These are phyloP conservation scores for Aspergillus indologenus DNA, from an alignment of 495 filamentous ascomycete species.

Conservation along the genomic window DNA sequence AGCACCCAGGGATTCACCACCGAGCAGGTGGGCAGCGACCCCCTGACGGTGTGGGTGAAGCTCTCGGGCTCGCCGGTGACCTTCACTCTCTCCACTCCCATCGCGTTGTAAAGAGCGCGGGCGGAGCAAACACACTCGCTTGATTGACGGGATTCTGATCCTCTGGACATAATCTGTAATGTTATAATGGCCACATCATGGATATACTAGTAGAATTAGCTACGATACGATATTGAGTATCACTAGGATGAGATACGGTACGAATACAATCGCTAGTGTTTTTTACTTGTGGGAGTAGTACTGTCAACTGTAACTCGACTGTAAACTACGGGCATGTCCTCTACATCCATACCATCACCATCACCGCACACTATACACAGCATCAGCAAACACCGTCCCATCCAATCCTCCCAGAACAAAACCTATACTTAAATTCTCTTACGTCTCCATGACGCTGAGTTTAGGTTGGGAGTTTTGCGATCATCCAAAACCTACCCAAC, in stretches of 20 bases:
- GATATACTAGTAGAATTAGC: conserved; percentile 5
- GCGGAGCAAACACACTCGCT: neutral
- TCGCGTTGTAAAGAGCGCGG: conserved; percentile 32
- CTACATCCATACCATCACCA: too few relatives aligned
- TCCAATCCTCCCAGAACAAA: too few relatives aligned
- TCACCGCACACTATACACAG: too few relatives aligned
- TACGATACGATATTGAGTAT: neutral
- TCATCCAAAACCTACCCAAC: neutral
- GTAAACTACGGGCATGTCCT: too few relatives aligned
- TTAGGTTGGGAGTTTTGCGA: neutral
- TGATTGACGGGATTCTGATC: neutral
- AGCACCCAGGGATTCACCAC: conserved; percentile 43
- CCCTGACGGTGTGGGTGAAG: conserved; percentile 56
- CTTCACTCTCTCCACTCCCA: conserved; percentile 47
- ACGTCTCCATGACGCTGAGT: neutral
- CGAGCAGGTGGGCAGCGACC: conserved; percentile 58
- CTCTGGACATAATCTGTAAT: conserved; percentile 12
- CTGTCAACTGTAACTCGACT: too few relatives aligned
- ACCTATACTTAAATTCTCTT: too few relatives aligned
- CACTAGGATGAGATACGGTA: neutral
- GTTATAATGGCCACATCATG: conserved; percentile 9
- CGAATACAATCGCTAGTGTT: neutral
- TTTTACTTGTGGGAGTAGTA: too few relatives aligned
- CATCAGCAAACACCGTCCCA: too few relatives aligned
- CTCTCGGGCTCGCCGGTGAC: conserved; percentile 52